Evolutionary conservation across 2,329 filamentous ascomycete species (phyloP), one percentile per base, ranked within the genome.

Genomic region (Colletotrichum filicis): DNA sequence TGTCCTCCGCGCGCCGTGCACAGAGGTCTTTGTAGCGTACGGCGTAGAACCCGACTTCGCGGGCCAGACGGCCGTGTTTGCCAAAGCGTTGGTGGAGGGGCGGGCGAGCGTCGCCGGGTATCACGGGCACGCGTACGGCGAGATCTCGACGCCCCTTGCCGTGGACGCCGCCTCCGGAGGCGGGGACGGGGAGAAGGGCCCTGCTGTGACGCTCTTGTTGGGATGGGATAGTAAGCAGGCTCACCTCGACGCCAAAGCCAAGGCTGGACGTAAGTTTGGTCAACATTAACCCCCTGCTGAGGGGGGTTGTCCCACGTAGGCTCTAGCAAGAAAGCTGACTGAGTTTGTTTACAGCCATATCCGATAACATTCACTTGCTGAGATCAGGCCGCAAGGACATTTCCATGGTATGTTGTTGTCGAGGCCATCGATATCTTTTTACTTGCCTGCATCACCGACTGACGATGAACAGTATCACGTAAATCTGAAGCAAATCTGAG

Each of bases 221-320:
- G 83, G 83, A 5, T 85, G 83, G 83, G 82, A 85, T 22, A 82
- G 79, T 72, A 82, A 79, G 74, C 81, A 82, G 52, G 83, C 80
- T 24, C 83, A 85, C 75, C 53, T 82, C 37, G 77, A 68, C 11
- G 76, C 76, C 61, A 77, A 77, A 67, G 75, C 76, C n/a, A 70
- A 73, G 56, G 65, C 76, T 12, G 77, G 77, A 62, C 73, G 77
- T 76, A 58, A 74, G 76, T 75, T 55, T 19, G 32, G 2, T 35
- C 32, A 35, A 12, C 32, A 12, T 35, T 12, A 5, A 12, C 1
- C 22, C 32, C 30, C 66, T 49, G 32, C 19, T 6, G 24, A 16
- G 22, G 32, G 11, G 1, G 32, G 11, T 1, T 35, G 12, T 35
- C 32, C 32, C 8, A 11, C 12, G 22, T 42, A 37, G 60, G 32